Evolutionary conservation across 1,284 basidiomycete species (phyloP).

Genomic region (Moesziomyces parantarcticus): DNA sequence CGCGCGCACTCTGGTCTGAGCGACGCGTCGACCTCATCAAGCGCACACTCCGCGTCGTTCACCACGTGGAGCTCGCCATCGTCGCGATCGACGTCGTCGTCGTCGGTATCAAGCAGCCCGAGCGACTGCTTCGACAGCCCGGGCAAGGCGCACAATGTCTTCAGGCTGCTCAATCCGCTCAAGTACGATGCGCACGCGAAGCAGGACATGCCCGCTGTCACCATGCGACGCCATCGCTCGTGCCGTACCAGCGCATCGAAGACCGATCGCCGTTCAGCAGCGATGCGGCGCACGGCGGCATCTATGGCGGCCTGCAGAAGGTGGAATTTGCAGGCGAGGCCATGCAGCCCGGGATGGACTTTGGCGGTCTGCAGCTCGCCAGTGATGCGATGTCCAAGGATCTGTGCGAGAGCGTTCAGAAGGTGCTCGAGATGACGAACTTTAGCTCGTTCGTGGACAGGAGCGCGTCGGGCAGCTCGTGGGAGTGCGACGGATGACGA

Average conservation of each 20-base stretch:
- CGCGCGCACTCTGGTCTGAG: slow-evolving; percentile 8
- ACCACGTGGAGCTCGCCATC: slow-evolving; percentile 25
- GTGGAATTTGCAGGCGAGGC: not conserved
- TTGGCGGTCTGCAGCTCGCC: slow-evolving; percentile 18
- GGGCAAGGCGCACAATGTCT: slow-evolving; percentile 13
- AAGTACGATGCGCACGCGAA: slow-evolving; percentile 8
- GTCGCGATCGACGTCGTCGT: slow-evolving; percentile 25
- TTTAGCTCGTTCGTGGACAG: not conserved
- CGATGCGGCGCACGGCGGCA: not conserved
- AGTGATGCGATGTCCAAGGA: slow-evolving; percentile 5
- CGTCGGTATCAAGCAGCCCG: slow-evolving; percentile 14
- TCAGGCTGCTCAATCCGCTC: slow-evolving; percentile 13
- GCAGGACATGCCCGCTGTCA: slow-evolving; percentile 28
- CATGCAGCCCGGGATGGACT: slow-evolving; percentile 3
- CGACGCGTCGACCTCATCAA: slow-evolving; percentile 10
- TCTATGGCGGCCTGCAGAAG: not conserved
- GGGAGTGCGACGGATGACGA: slow-evolving; percentile 35
- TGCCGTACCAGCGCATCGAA: not conserved
- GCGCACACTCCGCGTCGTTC: slow-evolving; percentile 9
- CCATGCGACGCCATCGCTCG: slow-evolving; percentile 7
- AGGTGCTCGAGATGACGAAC: slow-evolving; percentile 8
- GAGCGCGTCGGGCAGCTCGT: slow-evolving; percentile 18
- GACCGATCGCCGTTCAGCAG: slow-evolving; percentile 16
- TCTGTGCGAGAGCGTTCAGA: slow-evolving; percentile 19
- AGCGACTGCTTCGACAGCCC: slow-evolving; percentile 25